A percentile compares a stretch with the other conserved stretches of the same genome.
These are phyloP conservation scores for Dorcoceras hygrometricum DNA, from an alignment of 257 asterid genomes.

Conservation along the genomic window DNA sequence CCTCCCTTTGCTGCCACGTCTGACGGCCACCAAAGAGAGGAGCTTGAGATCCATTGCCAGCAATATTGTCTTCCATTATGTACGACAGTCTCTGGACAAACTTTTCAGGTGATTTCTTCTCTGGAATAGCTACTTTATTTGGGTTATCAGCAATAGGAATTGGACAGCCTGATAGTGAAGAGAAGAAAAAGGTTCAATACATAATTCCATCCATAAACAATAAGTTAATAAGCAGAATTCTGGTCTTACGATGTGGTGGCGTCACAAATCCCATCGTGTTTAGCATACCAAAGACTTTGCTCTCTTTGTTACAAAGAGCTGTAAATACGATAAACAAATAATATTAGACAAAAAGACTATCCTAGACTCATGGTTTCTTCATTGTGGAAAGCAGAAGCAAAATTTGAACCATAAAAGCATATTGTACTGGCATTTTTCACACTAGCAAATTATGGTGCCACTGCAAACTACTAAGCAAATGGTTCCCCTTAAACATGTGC, in stretches of 20 bases:
- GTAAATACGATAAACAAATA: constrained; percentile 31
- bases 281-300: constrained; percentile 69
- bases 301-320: constrained; percentile 91
- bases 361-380: background rate
- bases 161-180: constrained; percentile 55
- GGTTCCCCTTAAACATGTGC: background rate
- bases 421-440: background rate
- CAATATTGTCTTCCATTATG: constrained; percentile 50
- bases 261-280: constrained; percentile 78
- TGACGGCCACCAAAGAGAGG: constrained; percentile 91
- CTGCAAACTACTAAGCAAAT: background rate
- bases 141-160: constrained; percentile 74
- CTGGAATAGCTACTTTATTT: constrained; percentile 58
- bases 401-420: background rate
- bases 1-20: constrained; percentile 81
- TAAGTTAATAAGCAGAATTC: background rate
- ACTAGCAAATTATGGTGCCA: background rate
- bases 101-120: constrained; percentile 49
- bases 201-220: background rate
- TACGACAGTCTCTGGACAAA: constrained; percentile 58
- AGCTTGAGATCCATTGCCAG: constrained; percentile 53
- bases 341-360: background rate
- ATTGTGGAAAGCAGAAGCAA: background rate
- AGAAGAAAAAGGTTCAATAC: background rate
- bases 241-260: constrained; percentile 82